Evolutionary conservation across 23 red algal genomes (phyloP).

Genomic region (Porphyridium purpureum): DNA sequence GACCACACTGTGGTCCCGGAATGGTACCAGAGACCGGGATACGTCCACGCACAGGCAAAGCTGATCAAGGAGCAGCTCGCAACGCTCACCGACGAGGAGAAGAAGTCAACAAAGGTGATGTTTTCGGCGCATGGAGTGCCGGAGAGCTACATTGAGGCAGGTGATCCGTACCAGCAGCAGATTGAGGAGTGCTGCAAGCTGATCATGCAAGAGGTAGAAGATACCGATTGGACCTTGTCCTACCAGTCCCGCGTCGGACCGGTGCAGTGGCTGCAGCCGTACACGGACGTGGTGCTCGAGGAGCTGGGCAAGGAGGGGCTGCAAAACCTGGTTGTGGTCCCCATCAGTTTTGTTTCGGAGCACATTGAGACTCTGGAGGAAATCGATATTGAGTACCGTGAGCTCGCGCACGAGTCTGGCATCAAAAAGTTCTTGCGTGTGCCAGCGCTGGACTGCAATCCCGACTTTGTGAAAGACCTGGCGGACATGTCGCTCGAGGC

Average conservation of each 20-base stretch:
- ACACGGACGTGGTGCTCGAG: slow-evolving; percentile 1
- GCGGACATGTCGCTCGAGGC: background rate
- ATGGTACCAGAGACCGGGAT: background rate
- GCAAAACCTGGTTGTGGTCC: background rate
- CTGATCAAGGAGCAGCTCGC: background rate
- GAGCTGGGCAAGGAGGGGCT: background rate
- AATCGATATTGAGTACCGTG: slow-evolving; percentile 2
- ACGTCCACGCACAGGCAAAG: background rate
- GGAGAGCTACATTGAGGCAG: slow-evolving; percentile 2
- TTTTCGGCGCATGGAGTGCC: background rate
- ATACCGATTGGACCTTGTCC: background rate
- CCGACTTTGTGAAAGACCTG: background rate
- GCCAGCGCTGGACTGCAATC: background rate
- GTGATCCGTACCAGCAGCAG: slow-evolving; percentile 2
- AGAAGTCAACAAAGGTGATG: background rate
- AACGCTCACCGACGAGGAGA: background rate
- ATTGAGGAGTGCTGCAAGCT: slow-evolving; percentile 1
- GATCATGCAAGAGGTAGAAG: background rate
- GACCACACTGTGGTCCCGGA: background rate
- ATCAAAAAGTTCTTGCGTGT: background rate
- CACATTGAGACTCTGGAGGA: slow-evolving; percentile 2
- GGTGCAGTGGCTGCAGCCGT: background rate
- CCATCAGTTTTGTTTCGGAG: slow-evolving; percentile 1
- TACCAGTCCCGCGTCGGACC: slow-evolving; percentile 1
- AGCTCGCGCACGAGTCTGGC: background rate